Base-by-base conservation (phyloP, 2,329 filamentous ascomycete genomes). In the Juglanconis oblonga region DNA sequence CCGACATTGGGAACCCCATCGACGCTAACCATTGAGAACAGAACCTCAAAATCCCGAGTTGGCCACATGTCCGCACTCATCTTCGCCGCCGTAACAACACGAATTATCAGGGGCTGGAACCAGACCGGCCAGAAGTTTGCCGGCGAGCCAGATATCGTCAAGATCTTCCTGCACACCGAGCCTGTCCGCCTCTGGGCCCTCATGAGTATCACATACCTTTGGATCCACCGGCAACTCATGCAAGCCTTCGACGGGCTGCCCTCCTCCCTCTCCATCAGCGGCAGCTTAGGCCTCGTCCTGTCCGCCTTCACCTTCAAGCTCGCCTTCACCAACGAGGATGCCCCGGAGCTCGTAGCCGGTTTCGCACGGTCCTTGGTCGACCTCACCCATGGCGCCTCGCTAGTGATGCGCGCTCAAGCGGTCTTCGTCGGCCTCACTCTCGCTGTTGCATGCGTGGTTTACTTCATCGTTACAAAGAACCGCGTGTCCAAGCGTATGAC, bases 51-150 rank as follows among this genome's bases (percentile, higher is more conserved):
- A 32, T 35, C 62, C 7, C 75, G 71, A 33, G 65, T 64, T 5
- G 67, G 67, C 9, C 69, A 69, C 1, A 47, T 71, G 0, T 52
- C 70, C 5, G 69, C 71, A 7, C 64, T 70, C 1, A 44, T 83
- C 13, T 67, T 81, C 36, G 77, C 90, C 0, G 78, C 94, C 7
- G 68, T 81, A 1, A 75, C 85, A 7, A 82, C 91, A 56, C 84
- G 93, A 40, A 67, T 96, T 2, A 77, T 87, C 42, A 80, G 91
- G 48, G 84, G 89, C 58, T 99, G 94, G 94, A 98, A 98, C 70
- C 95, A 98, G 73, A 98, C 95, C 0, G 95, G 95, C 4, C 94
- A 98, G 71, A 99, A 99, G 73, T 93, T 92, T 67, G 89, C 95
- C 1, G 93, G 93, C n/a, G 89, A 88, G 44, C 86, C 92, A 32